Percentiles rank a stretch among this genome's conserved stretches.
Conservation (phyloP, 176 grass and related monocot genomes). For the Eleusine coracana region DNA sequence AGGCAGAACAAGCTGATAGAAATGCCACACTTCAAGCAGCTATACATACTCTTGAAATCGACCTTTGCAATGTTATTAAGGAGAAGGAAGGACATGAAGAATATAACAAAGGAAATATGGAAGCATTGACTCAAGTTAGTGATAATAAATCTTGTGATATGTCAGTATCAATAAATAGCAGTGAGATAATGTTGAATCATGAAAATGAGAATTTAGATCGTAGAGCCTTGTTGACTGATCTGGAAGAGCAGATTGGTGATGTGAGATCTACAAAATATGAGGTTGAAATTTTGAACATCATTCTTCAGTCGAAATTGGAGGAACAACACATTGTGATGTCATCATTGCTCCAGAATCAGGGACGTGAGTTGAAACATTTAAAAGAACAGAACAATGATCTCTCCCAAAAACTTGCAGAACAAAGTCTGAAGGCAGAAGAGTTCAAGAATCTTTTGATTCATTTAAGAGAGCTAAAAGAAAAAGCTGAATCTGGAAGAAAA, state of each 20-base stretch:
- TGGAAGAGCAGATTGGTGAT: slow-evolving; percentile 67
- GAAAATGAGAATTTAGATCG: slow-evolving; percentile 74
- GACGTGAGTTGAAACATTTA: slow-evolving; percentile 54
- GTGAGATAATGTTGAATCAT: slow-evolving; percentile 40
- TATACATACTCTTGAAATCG: slow-evolving; percentile 51
- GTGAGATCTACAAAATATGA: slow-evolving; percentile 63
- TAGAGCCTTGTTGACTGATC: slow-evolving; percentile 43
- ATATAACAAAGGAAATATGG: slow-evolving; percentile 38
- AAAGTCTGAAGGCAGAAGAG: slow-evolving; percentile 89
- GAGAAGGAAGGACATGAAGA: slow-evolving; percentile 58
- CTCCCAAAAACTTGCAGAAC: slow-evolving; percentile 75
- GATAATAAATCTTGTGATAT: slow-evolving; percentile 46
- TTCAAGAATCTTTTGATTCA: slow-evolving; percentile 87
- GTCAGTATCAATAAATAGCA: slow-evolving; percentile 33
- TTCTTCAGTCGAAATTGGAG: slow-evolving; percentile 79
- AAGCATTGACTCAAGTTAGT: slow-evolving; percentile 41
- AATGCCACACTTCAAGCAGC: slow-evolving; percentile 52
- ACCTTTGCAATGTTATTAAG: slow-evolving; percentile 38
- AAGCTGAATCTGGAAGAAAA: slow-evolving; percentile 78
- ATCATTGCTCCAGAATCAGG: slow-evolving; percentile 59
- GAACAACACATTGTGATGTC: slow-evolving; percentile 65
- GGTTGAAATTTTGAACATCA: slow-evolving; percentile 71
- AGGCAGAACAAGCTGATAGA: slow-evolving; percentile 57
- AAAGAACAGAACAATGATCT: slow-evolving; percentile 81
- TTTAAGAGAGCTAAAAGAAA: slow-evolving; percentile 89